phyloP scores from a whole-genome alignment of 192 early-diverging fungal species.

The Dissophora globulifera region DNA sequence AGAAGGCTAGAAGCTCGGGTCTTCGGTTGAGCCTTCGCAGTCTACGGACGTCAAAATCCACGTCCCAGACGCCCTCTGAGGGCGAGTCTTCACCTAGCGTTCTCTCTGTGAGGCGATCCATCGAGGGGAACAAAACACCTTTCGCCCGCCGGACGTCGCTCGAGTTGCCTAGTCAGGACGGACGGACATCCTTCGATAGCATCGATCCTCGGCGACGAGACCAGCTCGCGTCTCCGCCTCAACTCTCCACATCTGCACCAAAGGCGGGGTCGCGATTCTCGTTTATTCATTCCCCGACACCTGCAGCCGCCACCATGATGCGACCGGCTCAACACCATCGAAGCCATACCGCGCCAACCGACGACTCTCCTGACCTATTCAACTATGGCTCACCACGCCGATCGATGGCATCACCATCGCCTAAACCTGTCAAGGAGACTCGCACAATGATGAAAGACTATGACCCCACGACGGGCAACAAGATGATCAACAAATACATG shows the following conservation, averaged over 20 bases:
- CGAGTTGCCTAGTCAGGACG: constrained; percentile 18
- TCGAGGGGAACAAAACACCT: constrained; percentile 3
- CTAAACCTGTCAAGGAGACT: constrained; percentile 81
- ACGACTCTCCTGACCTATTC: constrained; percentile 21
- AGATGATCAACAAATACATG: constrained; percentile 97
- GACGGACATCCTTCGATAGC: constrained; percentile 25
- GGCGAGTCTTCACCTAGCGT: constrained; percentile 27
- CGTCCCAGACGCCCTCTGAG: constrained; percentile 8
- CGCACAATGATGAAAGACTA: constrained; percentile 83
- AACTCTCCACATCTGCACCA: constrained; percentile 36
- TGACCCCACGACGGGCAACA: constrained; percentile 88
- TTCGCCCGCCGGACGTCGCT: constrained; percentile 7
- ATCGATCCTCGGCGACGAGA: constrained; percentile 33
- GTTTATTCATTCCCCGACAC: constrained; percentile 42
- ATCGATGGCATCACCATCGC: constrained; percentile 26
- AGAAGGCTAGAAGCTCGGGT: constrained; percentile 12
- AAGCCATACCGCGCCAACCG: constrained; percentile 31
- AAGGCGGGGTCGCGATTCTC: constrained; percentile 41
- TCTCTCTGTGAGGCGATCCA: constrained; percentile 1
- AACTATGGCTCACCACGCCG: constrained; percentile 35
- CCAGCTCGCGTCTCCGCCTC: constrained; percentile 22
- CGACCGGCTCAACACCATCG: constrained; percentile 32
- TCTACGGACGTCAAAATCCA: constrained; percentile 29
- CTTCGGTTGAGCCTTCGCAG: constrained; percentile 41
- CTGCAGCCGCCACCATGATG: constrained; percentile 38